Evolutionary conservation across 1,284 basidiomycete genomes (phyloP), one percentile per base, ranked within the genome.

Genomic region (Sphaerobolus stellatus): DNA sequence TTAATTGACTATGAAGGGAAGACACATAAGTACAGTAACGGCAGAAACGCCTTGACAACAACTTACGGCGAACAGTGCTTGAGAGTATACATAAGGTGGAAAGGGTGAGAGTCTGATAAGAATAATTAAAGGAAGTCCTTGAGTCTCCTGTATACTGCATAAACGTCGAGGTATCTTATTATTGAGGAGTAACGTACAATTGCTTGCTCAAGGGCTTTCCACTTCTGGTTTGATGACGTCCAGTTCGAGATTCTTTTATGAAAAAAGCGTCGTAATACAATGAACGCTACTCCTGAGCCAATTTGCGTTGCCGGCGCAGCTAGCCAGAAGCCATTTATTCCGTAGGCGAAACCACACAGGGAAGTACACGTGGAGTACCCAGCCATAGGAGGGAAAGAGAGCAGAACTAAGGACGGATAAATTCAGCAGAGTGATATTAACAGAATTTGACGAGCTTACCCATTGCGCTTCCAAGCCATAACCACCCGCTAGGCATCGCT

Each of bases 61-160:
- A 73, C 84, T 71, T 59, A 88, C 88, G 34, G 89, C 84, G 64
- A 92, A 90, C 13, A 92, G 72, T 0, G 84, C 75, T 60, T 91
- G 92, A 14, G 86, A 82, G 64, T 91, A 92, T 1, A 86, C 84
- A 88, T 88, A 87, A 18, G 90, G 89, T 51, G 90, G 89, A 64
- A 93, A 82, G 2, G 91, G 86, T 5, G 87, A 91, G 20, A 90
- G 68, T n/a, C 90, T 82, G 60, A 92, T 86, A 44, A 93, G 77
- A 60, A 90, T 79, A 44, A 93, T 89, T 22, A 93, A 71, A 16
- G 86, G 85, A 13, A 92, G 72, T 6, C 90, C 87, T 65, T 84
- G 87, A 11, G 82, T 78, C 60, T 72, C 75, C 87, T 89, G 28
- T 22, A 3, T 16, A 30, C 28, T 38, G 28, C 30, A 60, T 13